Base-by-base conservation (phyloP, 768 basidiomycete genomes). In the Podaxis sp. region DNA sequence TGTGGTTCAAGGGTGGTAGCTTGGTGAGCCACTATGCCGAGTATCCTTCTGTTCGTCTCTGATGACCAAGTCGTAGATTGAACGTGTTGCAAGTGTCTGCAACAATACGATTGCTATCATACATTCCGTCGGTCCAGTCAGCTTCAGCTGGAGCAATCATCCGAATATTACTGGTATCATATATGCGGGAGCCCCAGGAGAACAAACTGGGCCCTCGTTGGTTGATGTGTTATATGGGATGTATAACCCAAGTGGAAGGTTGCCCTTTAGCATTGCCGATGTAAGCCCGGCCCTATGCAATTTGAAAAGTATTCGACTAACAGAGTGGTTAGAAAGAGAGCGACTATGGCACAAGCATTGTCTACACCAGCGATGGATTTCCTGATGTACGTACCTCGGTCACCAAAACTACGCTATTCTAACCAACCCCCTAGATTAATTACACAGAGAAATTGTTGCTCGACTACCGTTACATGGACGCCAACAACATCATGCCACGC, bases 61-160 rank as follows among this genome's bases (percentile, higher is more conserved):
- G 2, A 72, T 75, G 56, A 74, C 76, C n/a, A 58, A 66, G 81
- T 59, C 12, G 5, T 33, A 80, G 87, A 64, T 80, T 71, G 67
- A 80, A 60, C 73, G 78, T 0, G 87, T 89, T 3, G 92, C 94
- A 0, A 79, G 84, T 4, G 81, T 84, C 0, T 88, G 87, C 73
- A 83, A 77, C 65, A 93, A 93, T 72, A 93, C 90, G 4, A 82
- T 95, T 58, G 95, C 93, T 26, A 84, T 96, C 15, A 77, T 90
- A 1, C 88, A 94, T 73, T 86, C 86, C 7, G 89, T 93, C 36
- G 93, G 93, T 3, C 87, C 89, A 0, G 82, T 91, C 2, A 70
- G 84, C n/a, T 83, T 94, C 73, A 70, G 80, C 7, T 95, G 92
- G 91, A 86, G 87, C 28, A 80, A 82, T 12, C 82, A 95, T 64